Evolutionary conservation across 2,329 filamentous ascomycete genomes (phyloP).

Genomic region (Calonectria crousiana): DNA sequence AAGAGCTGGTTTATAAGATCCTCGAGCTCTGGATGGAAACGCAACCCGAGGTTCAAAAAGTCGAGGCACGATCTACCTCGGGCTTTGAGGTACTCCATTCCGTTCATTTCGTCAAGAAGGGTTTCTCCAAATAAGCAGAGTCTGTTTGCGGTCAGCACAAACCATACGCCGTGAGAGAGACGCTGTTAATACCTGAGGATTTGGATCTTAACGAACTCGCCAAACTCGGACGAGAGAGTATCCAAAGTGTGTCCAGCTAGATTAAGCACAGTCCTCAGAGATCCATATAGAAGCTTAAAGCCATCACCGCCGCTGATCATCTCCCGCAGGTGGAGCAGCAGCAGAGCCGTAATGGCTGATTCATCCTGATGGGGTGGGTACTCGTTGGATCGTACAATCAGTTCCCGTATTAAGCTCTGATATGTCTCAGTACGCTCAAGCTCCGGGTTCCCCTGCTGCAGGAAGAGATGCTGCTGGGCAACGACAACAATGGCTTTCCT

Average conservation of each 20-base stretch:
- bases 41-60: constrained; percentile 37
- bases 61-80: constrained; percentile 35
- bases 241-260: constrained; percentile 19
- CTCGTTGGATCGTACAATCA: constrained; percentile 31
- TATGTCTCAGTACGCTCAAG: constrained; percentile 29
- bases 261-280: constrained; percentile 32
- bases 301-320: constrained; percentile 42
- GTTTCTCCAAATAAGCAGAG: constrained; percentile 38
- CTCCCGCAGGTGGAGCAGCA: constrained; percentile 35
- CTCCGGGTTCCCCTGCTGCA: constrained; percentile 27
- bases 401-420: constrained; percentile 28
- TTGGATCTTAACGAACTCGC: constrained; percentile 37
- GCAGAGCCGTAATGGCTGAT: constrained; percentile 35
- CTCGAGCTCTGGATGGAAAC: constrained; percentile 36
- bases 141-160: background rate
- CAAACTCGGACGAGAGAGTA: constrained; percentile 22
- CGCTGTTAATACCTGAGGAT: constrained; percentile 25
- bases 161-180: background rate
- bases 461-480: constrained; percentile 35
- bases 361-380: constrained; percentile 38
- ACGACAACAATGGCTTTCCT: constrained; percentile 37
- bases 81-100: constrained; percentile 36
- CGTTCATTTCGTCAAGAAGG: constrained; percentile 35
- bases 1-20: constrained; percentile 31
- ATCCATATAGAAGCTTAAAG: constrained; percentile 36